A percentile compares a stretch with the other conserved stretches of the same genome.
These are phyloP conservation scores for Tripterygium wilfordii DNA, from an alignment of 177 flowering plant genomes.

Conservation along the genomic window DNA sequence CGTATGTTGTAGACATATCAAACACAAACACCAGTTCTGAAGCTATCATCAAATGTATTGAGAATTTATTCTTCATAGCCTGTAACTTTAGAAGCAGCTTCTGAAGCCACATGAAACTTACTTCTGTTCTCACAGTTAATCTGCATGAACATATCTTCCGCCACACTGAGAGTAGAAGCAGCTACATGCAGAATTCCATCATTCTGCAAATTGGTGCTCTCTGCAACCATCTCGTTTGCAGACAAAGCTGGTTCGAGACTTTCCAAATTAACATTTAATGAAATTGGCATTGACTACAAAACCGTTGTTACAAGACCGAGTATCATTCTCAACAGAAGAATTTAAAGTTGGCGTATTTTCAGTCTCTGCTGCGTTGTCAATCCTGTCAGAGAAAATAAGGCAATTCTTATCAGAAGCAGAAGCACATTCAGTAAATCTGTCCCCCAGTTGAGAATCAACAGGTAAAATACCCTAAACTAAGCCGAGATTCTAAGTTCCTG, in stretches of 20 bases:
- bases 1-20: conserved; percentile 2
- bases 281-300: too few relatives aligned
- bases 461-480: neutral
- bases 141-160: conserved; percentile 5
- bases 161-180: conserved; percentile 5
- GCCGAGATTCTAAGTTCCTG: conserved; percentile 1
- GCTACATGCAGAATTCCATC: conserved; percentile 3
- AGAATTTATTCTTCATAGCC: conserved; percentile 1
- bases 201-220: too few relatives aligned
- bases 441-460: conserved; percentile 5
- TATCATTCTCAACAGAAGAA: conserved; percentile 3
- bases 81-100: conserved; percentile 2
- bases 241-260: conserved; percentile 9
- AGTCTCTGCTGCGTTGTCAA: too few relatives aligned
- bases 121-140: neutral
- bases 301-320: neutral
- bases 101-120: conserved; percentile 1
- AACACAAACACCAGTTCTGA: conserved; percentile 4
- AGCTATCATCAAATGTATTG: conserved; percentile 2
- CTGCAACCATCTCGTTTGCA: neutral
- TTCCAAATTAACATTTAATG: conserved; percentile 2
- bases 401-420: neutral
- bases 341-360: neutral
- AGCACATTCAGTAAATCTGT: neutral
- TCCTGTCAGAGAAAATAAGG: neutral